These are phyloP conservation scores for Aureobasidium sp. DNA, from an alignment of 2,329 filamentous ascomycete genomes.

Conservation along the genomic window DNA sequence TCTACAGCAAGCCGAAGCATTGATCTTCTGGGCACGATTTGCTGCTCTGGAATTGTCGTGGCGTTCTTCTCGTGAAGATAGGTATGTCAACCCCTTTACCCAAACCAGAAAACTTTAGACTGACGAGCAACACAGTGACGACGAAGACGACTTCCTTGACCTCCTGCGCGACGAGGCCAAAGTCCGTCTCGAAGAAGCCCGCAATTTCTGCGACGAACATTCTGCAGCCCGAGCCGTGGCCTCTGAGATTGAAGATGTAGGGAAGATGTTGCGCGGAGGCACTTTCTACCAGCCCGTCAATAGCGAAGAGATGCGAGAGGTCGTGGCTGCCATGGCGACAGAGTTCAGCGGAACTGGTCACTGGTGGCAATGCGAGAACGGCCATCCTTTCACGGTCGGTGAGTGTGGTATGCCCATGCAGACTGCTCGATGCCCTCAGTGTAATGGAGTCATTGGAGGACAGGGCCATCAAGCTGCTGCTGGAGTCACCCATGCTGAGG, in stretches of 20 bases:
- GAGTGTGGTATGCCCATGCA: slow-evolving; percentile 55
- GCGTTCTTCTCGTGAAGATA: neutral
- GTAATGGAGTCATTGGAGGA: slow-evolving; percentile 52
- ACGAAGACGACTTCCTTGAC: no score
- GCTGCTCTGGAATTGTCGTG: slow-evolving; percentile 35
- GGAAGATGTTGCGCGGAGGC: slow-evolving; percentile 40
- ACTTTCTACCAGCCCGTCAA: slow-evolving; percentile 42
- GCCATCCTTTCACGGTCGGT: slow-evolving; percentile 40
- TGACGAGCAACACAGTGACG: neutral
- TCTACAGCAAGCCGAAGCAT: slow-evolving; percentile 44
- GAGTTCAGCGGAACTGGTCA: slow-evolving; percentile 45
- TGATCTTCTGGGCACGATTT: slow-evolving; percentile 46
- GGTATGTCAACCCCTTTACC: neutral
- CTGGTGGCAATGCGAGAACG: slow-evolving; percentile 55
- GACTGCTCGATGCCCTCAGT: slow-evolving; percentile 55
- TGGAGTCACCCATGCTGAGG: neutral
- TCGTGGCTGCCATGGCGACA: slow-evolving; percentile 43
- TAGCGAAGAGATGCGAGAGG: slow-evolving; percentile 44
- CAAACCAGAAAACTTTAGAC: neutral
- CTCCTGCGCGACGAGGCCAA: slow-evolving; percentile 20
- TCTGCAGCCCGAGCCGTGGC: slow-evolving; percentile 30
- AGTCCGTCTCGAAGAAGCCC: slow-evolving; percentile 23
- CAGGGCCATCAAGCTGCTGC: slow-evolving; percentile 14
- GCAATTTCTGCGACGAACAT: slow-evolving; percentile 24
- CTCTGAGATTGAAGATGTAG: slow-evolving; percentile 42